Base-by-base conservation (phyloP, 1,284 basidiomycete genomes). In the Leccinum subrobustum region DNA sequence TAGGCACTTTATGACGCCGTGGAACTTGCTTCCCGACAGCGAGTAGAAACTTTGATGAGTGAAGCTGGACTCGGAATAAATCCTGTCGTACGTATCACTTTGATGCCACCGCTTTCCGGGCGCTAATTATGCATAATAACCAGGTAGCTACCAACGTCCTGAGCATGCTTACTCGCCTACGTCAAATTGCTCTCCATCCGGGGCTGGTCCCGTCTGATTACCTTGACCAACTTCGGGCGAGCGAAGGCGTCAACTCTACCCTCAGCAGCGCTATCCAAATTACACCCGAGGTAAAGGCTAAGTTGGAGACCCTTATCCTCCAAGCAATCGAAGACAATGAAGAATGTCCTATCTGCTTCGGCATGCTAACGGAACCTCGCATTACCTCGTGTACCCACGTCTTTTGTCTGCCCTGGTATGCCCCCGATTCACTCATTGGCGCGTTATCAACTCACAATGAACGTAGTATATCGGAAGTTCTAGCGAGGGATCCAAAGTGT, bases 291-390 rank as follows among this genome's bases (percentile, higher is more conserved):
- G 81, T 83, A 52, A 86, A 77, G 71, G 70, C 70, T 18, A 81
- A 81, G 23, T 75, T 95, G n/a, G 86, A 92, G 68, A 75, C 71
- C 12, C 74, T 84, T 37, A 82, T 96, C 25, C 80, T 83, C 11
- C 83, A 86, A 64, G 84, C 83, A 0, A 85, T 95, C 23, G 91
- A 92, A 67, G 92, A 95, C 64, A 88, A 81, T 59, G 91, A 93
- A 75, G 93, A 95, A 71, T 95, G 93, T 67, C 84, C 89, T 3
- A 81, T 95, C 50, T 95, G 92, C 69, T 91, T 93, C 66, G 77
- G 79, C 57, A 74, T 86, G 11, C 68, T 89, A 9, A 78, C 77
- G 12, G 84, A 93, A 35, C 87, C 92, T 1, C 81, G 90, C 52
- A 94, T 95, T 65, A 93, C 93, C 0, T 79, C 80, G 56, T 95